Evolutionary conservation across 2,329 filamentous ascomycete genomes (phyloP).

Genomic region (Botryotinia convoluta): DNA sequence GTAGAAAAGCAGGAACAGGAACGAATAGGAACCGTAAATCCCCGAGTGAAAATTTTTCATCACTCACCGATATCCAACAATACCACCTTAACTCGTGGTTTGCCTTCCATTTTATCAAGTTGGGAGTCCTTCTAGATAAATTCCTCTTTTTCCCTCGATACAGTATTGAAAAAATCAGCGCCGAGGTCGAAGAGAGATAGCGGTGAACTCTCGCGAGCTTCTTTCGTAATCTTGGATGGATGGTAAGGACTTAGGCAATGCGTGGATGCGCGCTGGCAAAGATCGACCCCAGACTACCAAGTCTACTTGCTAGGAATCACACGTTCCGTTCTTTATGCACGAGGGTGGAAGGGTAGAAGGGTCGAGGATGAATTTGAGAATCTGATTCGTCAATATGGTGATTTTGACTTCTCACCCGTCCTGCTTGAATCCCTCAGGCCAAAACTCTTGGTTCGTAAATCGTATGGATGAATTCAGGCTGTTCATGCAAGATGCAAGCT

Average conservation of each 20-base stretch:
- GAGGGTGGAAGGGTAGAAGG: not conserved
- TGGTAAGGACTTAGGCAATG: conserved; percentile 2
- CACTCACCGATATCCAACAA: conserved; percentile 39
- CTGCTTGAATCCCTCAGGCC: not conserved
- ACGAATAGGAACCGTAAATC: not conserved
- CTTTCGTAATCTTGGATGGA: conserved; percentile 2
- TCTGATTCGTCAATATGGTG: not conserved
- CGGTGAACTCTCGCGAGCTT: conserved; percentile 9
- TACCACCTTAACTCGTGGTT: conserved; percentile 27
- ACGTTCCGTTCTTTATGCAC: not conserved
- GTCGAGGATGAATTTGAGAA: not conserved
- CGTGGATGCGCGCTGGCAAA: conserved; percentile 12
- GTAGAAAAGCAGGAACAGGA: not conserved
- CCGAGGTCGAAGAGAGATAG: conserved; percentile 10
- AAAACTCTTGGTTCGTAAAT: not conserved
- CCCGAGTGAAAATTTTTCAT: not conserved
- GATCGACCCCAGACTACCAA: conserved; percentile 8
- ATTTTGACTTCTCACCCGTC: not conserved
- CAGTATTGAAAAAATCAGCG: not conserved
- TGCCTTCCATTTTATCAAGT: not conserved
- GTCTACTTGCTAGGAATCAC: not conserved
- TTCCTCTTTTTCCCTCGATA: not conserved
- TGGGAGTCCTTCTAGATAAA: not conserved
- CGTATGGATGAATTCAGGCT: conserved; percentile 6
- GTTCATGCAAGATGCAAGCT: conserved; percentile 2